Evolutionary conservation across 2,329 filamentous ascomycete species (phyloP), one percentile per base, ranked within the genome.

Genomic region (Neonectria magnoliae): DNA sequence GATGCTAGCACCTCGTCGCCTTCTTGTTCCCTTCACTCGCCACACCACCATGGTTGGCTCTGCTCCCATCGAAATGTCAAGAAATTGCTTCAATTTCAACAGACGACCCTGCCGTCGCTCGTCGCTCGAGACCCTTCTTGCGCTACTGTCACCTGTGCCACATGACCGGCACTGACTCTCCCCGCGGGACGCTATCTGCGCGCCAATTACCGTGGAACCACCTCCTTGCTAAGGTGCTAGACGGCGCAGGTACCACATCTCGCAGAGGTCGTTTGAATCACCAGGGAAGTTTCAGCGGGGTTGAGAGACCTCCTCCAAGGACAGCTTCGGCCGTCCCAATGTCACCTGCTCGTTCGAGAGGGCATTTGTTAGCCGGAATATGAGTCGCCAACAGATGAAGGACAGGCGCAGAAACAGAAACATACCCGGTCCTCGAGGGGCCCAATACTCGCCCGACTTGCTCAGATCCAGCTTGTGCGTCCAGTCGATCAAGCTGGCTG

Each of bases 361-460:
- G 38, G 1, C 25, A 5, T 25, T 47, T 20, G 53, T 71, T 44
- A 25, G 53, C 70, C 58, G 70, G 66, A 50, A 59, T 33, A 42
- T 33, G 33, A 41, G 22, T 53, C 29, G 22, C 45, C 22, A 41
- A 41, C 48, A 44, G n/a, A 38, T 31, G 29, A 22, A 9, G 16
- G 27, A 20, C 16, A 42, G n/a, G n/a, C 4, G 5, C 25, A 25
- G 25, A 25, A 25, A 6, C 25, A 25, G 25, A 25, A 20, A 79
- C 86, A 80, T 79, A 90, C 89, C 80, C 62, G 90, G 85, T 69
- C 91, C 91, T 68, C 90, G 82, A 2, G 91, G 91, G 36, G 91
- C 91, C 91, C 91, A 93, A 71, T 87, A 92, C 78, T 92, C 81
- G 8, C 91, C 91, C 5, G 89, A 90, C 77, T 89, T 90, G 70